Percentiles rank a stretch among this genome's conserved stretches.
Evolutionary conservation across 768 basidiomycete species (phyloP).

Genomic region (Podaxis rugospora): DNA sequence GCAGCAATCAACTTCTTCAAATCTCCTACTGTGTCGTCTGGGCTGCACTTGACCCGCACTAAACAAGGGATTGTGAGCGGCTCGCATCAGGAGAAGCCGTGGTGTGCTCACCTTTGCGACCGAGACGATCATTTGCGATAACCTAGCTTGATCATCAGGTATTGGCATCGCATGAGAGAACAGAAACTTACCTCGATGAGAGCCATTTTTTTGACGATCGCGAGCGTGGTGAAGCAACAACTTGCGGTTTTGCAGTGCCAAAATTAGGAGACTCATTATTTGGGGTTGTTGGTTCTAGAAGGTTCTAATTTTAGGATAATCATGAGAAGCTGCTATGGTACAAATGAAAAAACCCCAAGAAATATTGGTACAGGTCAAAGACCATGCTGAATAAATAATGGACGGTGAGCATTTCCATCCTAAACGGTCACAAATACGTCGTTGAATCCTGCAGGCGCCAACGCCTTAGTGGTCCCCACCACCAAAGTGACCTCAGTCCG

Average conservation of each 20-base stretch:
- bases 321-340: neutral
- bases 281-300: neutral
- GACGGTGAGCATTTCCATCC: neutral
- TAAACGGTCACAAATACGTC: slow-evolving; percentile 38
- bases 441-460: slow-evolving; percentile 81
- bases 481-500: slow-evolving; percentile 52
- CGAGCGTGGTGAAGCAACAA: neutral
- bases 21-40: slow-evolving; percentile 95
- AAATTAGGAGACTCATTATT: neutral
- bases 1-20: slow-evolving; percentile 96
- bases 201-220: slow-evolving; percentile 29
- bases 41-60: slow-evolving; percentile 95
- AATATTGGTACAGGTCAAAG: neutral
- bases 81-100: neutral
- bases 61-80: neutral
- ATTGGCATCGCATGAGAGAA: neutral
- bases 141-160: slow-evolving; percentile 41
- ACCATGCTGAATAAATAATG: neutral
- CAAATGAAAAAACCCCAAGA: neutral
- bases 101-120: slow-evolving; percentile 71
- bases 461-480: slow-evolving; percentile 73
- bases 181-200: slow-evolving; percentile 46
- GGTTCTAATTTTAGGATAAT: neutral
- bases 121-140: slow-evolving; percentile 94
- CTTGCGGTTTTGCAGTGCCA: neutral